A percentile compares a stretch with the other conserved stretches of the same genome.
These are phyloP conservation scores for Pichia pseudocactophila DNA, from an alignment of 805 yeast genomes.

Conservation along the genomic window DNA sequence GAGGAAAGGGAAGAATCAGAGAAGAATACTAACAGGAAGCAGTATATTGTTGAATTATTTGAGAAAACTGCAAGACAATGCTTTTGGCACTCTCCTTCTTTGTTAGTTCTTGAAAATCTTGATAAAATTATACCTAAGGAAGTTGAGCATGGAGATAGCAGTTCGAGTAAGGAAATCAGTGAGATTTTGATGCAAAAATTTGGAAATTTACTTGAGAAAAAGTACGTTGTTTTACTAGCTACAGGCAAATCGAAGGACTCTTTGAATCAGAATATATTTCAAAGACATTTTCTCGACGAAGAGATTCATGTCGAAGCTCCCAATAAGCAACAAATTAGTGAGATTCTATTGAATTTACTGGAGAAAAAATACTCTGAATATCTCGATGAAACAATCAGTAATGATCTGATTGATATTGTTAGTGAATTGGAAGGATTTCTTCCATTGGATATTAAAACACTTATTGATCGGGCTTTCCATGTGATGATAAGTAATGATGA, in stretches of 20 bases:
- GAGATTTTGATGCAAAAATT: slow-evolving; percentile 45
- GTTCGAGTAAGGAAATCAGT: slow-evolving; percentile 53
- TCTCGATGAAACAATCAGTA: slow-evolving; percentile 26
- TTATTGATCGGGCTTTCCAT: slow-evolving; percentile 62
- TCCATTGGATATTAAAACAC: slow-evolving; percentile 68
- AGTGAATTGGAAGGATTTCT: slow-evolving; percentile 83
- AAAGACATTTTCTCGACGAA: slow-evolving; percentile 64
- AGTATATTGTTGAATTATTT: slow-evolving; percentile 31
- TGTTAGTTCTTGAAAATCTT: slow-evolving; percentile 68
- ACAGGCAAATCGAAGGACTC: slow-evolving; percentile 58
- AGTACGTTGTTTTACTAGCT: slow-evolving; percentile 49
- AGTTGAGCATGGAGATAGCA: slow-evolving; percentile 45
- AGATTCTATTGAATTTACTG: slow-evolving; percentile 32
- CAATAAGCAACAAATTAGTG: slow-evolving; percentile 45
- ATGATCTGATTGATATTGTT: slow-evolving; percentile 44
- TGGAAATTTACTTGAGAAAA: slow-evolving; percentile 35
- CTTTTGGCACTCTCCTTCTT: slow-evolving; percentile 67
- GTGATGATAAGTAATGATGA: slow-evolving; percentile 27
- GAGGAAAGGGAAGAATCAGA: background rate
- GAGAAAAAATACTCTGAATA: slow-evolving; percentile 13
- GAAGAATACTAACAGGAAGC: slow-evolving; percentile 5
- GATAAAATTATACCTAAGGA: slow-evolving; percentile 68
- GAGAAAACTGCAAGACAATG: slow-evolving; percentile 37
- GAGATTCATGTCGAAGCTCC: slow-evolving; percentile 58
- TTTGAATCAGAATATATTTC: slow-evolving; percentile 50